Percentiles rank a stretch among this genome's conserved stretches.
Conservation (phyloP, 306 rosid genomes). For the Ziziphus jujuba region DNA sequence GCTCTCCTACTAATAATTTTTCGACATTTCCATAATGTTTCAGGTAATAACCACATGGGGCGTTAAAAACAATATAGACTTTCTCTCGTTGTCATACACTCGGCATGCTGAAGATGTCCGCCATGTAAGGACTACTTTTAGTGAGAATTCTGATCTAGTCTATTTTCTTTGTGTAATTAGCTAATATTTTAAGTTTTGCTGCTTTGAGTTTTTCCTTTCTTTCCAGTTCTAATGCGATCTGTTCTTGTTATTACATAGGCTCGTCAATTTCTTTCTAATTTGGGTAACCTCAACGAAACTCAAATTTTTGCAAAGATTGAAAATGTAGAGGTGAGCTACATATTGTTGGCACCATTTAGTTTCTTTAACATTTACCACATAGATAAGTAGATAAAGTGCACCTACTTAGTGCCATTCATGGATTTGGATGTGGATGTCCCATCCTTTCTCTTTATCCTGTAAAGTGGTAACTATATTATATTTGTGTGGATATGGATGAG, state of each 20-base stretch:
- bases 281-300: constrained; percentile 71
- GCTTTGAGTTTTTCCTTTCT: constrained; percentile 17
- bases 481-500: no score
- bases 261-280: constrained; percentile 75
- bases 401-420: neutral
- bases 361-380: constrained; percentile 1
- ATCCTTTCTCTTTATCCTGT: neutral
- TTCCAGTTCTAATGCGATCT: constrained; percentile 7
- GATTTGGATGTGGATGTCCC: no score
- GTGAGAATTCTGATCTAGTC: constrained; percentile 11
- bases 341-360: neutral
- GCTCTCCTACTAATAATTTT: neutral
- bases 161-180: neutral
- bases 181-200: neutral
- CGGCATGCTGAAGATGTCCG: constrained; percentile 89
- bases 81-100: constrained; percentile 80
- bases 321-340: constrained; percentile 69
- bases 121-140: constrained; percentile 46
- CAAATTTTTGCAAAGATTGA: constrained; percentile 96
- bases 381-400: neutral
- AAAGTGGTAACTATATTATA: neutral
- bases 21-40: neutral
- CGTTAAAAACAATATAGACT: constrained; percentile 76
- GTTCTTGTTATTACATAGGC: constrained; percentile 53
- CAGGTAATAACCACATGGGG: constrained; percentile 96